Conservation (phyloP, 176 grass and related monocot genomes). For the Juncus inflexus region DNA sequence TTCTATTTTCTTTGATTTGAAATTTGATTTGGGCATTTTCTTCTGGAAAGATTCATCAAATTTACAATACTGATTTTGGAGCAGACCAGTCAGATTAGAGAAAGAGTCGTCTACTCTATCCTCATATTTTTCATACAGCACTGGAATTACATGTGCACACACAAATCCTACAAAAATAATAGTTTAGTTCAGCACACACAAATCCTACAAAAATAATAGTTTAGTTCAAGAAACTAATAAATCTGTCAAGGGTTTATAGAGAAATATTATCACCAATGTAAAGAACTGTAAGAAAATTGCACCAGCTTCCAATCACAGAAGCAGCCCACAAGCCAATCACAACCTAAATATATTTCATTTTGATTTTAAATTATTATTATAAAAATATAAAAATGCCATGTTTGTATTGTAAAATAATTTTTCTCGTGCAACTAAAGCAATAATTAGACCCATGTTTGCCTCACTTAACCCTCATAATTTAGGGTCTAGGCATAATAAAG, state of each 20-base stretch:
- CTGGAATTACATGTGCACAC: constrained; percentile 63
- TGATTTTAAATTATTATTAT: neutral
- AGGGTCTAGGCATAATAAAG: neutral
- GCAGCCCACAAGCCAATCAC: constrained; percentile 53
- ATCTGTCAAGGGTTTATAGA: too few relatives aligned
- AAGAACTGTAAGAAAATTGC: constrained; percentile 79
- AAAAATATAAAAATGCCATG: too few relatives aligned
- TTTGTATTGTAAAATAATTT: too few relatives aligned
- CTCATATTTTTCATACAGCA: constrained; percentile 93
- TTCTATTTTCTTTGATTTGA: constrained; percentile 64
- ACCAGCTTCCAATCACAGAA: constrained; percentile 78
- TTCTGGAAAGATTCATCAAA: constrained; percentile 54
- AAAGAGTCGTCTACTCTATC: constrained; percentile 79
- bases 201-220: too few relatives aligned
- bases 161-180: constrained; percentile 91
- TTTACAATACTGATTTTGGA: constrained; percentile 60
- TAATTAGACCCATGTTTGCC: too few relatives aligned
- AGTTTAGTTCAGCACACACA: too few relatives aligned
- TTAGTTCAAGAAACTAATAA: too few relatives aligned
- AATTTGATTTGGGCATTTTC: constrained; percentile 60
- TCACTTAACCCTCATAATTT: neutral
- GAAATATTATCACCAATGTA: constrained; percentile 61
- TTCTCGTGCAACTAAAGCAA: too few relatives aligned
- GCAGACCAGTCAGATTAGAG: constrained; percentile 39
- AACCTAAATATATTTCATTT: constrained; percentile 39